Percentiles rank a stretch among this genome's conserved stretches.
Conservation (phyloP, 2,329 filamentous ascomycete genomes). For the Clonostachys rosea region DNA sequence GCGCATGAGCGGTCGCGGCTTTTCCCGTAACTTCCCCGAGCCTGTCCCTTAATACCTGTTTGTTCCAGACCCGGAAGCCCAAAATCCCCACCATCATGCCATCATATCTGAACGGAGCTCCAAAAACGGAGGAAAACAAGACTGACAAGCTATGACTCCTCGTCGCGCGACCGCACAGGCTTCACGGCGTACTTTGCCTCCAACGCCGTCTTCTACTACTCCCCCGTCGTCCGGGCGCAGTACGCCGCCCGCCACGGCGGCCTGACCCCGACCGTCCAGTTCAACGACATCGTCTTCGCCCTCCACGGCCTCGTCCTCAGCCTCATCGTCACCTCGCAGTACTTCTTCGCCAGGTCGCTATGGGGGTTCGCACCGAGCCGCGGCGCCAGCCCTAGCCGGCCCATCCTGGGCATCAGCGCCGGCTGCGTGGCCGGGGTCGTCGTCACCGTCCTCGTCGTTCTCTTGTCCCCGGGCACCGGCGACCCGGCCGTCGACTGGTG, state of each 20-base stretch:
- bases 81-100: neutral
- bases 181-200: conserved; percentile 74
- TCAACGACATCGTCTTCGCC: conserved; percentile 90
- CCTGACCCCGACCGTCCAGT: conserved; percentile 75
- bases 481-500: conserved; percentile 47
- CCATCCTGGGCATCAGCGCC: conserved; percentile 64
- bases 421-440: conserved; percentile 62
- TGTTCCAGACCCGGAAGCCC: conserved; percentile 2
- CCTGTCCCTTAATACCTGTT: conserved; percentile 1
- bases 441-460: conserved; percentile 40
- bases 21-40: neutral
- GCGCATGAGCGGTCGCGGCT: too few species aligned
- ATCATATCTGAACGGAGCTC: neutral
- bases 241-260: conserved; percentile 77
- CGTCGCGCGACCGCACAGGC: conserved; percentile 30
- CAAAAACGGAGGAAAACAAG: neutral
- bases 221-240: conserved; percentile 69
- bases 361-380: conserved; percentile 70
- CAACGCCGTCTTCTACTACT: conserved; percentile 73
- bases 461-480: conserved; percentile 9
- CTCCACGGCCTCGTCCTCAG: conserved; percentile 73
- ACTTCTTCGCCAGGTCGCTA: conserved; percentile 63
- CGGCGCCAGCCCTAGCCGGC: conserved; percentile 50
- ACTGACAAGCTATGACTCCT: neutral
- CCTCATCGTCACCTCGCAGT: conserved; percentile 70